Evolutionary conservation across 78 protist species (phyloP).

Genomic region (Emiliania huxleyi): DNA sequence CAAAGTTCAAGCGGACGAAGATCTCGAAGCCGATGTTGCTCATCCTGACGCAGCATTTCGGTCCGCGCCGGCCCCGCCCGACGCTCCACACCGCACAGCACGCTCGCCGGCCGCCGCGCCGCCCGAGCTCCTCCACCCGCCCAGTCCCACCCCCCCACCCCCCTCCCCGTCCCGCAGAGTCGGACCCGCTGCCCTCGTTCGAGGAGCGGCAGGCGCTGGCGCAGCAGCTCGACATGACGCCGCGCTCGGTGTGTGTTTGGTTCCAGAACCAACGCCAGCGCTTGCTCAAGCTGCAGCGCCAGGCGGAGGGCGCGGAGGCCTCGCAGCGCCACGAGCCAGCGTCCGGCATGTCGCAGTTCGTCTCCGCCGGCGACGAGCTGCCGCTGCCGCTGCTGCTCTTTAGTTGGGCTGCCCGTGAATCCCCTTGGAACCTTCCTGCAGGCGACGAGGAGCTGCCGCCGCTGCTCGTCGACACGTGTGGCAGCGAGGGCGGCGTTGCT

Average conservation of each 20-base stretch:
- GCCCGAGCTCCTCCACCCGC: neutral
- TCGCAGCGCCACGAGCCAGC: neutral
- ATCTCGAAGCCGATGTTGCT: neutral
- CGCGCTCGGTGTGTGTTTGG: slow-evolving; percentile 70
- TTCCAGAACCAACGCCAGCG: slow-evolving; percentile 72
- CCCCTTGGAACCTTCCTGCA: no score
- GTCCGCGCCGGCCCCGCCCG: no score
- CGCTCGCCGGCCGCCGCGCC: no score
- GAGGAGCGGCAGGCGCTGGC: slow-evolving; percentile 58
- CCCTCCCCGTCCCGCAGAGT: neutral
- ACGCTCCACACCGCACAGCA: no score
- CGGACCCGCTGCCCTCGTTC: neutral
- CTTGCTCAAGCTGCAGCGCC: slow-evolving; percentile 35
- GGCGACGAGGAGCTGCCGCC: no score
- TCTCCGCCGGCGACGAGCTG: no score
- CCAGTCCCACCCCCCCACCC: neutral
- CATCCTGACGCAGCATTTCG: neutral
- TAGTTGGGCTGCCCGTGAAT: no score
- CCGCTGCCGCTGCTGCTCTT: no score
- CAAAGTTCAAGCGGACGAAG: neutral
- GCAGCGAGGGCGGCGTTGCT: no score
- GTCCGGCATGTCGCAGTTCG: no score
- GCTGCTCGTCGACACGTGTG: no score
- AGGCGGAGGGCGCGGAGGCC: neutral
- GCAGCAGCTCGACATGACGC: slow-evolving; percentile 58